Base-by-base conservation (phyloP, 148 eudicot species). In the Silene latifolia region DNA sequence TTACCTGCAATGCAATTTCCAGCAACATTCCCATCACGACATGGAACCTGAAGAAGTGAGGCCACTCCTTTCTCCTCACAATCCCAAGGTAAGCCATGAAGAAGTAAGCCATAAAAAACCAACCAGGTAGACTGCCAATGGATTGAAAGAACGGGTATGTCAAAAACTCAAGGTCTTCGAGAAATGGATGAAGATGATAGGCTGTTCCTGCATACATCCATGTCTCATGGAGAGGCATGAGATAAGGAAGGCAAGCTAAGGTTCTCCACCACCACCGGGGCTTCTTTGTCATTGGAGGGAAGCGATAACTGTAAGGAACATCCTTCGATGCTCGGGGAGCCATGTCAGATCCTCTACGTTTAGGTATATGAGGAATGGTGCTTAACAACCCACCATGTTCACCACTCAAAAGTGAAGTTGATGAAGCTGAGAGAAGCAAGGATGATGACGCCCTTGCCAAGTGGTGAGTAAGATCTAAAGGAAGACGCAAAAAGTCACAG, bases 191-290 rank as follows among this genome's bases (percentile, higher is more conserved):
- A 56, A 90, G 87, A 80, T 90, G 85, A 75, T 86, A 91, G 3
- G 96, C 93, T 8, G 97, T 89, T 81, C 88, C 87, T 8, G 93
- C 91, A 68, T 86, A 91, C 93, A 87, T 89, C 97, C 97, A 90
- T 48, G 91, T 87, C 82, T 91, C 97, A 12, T 90, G 97, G 8
- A 91, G 76, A 19, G 93, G 95, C 89, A 91, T 87, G 21, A 94
- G 63, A 62, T 94, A 94, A 0, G 98, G 95, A 72, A 94, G 77
- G 80, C 91, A 87, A 7, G 98, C 91, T 44, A 94, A 66, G 25
- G 85, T 86, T 81, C 98, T 86, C 97, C 97, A 94, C 85, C 84
- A 93, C 98, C 98, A 94, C 76, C 63, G 74, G 17, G 97, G 96
- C 81, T 89, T 91, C 58, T 79, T 80, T 17, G 77, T 86, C 93